Evolutionary conservation across 2,329 filamentous ascomycete genomes (phyloP).

Genomic region (Aspergillus pseudoviridinutans): DNA sequence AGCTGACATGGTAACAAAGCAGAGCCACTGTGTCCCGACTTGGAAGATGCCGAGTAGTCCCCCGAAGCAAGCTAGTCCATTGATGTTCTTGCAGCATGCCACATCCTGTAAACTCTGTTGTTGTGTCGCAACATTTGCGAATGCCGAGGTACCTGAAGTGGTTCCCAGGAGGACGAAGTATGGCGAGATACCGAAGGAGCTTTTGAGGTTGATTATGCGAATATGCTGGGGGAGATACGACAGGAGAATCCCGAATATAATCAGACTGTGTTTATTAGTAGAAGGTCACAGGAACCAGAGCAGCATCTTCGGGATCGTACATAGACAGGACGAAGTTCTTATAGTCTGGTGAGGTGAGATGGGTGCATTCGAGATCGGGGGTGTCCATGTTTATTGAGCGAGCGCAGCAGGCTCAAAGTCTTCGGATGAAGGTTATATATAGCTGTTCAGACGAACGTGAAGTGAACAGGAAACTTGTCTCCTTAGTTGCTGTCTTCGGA

Average conservation of each 20-base stretch:
- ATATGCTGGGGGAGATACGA: constrained; percentile 95
- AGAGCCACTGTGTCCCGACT: constrained; percentile 86
- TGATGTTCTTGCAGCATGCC: constrained; percentile 78
- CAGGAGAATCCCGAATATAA: constrained; percentile 80
- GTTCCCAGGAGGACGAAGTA: constrained; percentile 94
- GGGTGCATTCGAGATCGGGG: constrained; percentile 42
- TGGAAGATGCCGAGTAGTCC: constrained; percentile 86
- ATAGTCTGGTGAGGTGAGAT: constrained; percentile 49
- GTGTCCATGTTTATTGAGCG: constrained; percentile 19
- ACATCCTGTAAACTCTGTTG: constrained; percentile 80
- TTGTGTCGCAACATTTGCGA: constrained; percentile 87
- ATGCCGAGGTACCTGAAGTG: constrained; percentile 80
- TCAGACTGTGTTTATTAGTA: constrained; percentile 48
- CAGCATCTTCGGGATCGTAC: constrained; percentile 33
- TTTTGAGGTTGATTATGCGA: constrained; percentile 79
- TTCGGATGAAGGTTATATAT: neutral
- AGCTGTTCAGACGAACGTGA: neutral
- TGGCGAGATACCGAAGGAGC: constrained; percentile 90
- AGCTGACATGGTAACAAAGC: constrained; percentile 84
- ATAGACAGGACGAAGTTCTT: constrained; percentile 53
- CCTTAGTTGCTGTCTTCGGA: neutral
- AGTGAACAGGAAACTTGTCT: neutral
- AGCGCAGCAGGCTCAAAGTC: constrained; percentile 2
- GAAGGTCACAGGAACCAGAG: constrained; percentile 7
- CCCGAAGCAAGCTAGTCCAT: constrained; percentile 75